Base-by-base conservation (phyloP, 192 early-diverging fungal genomes). In the Coemansia sp. region DNA sequence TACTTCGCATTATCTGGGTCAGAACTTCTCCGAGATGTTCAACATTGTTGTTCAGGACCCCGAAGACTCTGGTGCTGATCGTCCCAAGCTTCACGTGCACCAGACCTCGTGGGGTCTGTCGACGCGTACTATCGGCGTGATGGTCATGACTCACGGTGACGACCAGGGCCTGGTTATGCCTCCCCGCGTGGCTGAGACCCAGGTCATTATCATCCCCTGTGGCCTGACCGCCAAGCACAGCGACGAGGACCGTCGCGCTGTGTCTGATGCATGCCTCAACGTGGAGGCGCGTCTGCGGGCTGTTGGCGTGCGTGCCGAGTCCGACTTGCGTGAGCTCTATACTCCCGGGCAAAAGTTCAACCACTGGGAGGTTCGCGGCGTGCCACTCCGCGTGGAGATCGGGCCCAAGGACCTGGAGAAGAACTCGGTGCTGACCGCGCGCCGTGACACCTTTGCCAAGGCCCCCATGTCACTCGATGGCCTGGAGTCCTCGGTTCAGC, bases 21-120 rank as follows among this genome's bases (percentile, higher is more conserved):
- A 99, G 86, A 99, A 98, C 89, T 99, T 99, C 77, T 90, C 94
- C 56, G 98, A 97, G 80, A 98, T 99, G 97, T 98, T 99, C 77
- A 87, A 94, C 68, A 93, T 99, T 55, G 80, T 88, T 12, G 86
- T 97, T 31, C 93, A 98, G 79, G 91, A 95, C 71, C 93, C 95
- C 61, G 86, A 88, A 39, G 83, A 84, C 14, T 65, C 76, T 26
- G 82, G 73, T 16, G 55, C 66, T 36, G 78, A 78, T 7, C 86
- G 86, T 64, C 87, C 86, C 60, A 88, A 93, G 75, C 76, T 88
- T 26, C 81, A 92, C 64, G 95, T 96, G 25, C 98, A 95, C 93
- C 97, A 99, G 85, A 97, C 96, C 85, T 96, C 94, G 59, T 99
- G 97, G 97, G 97, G 97, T 70, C 72, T 99, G 48, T 90, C 96